These are phyloP conservation scores for Monilinia laxa DNA, from an alignment of 2,329 filamentous ascomycete species.

Conservation along the genomic window DNA sequence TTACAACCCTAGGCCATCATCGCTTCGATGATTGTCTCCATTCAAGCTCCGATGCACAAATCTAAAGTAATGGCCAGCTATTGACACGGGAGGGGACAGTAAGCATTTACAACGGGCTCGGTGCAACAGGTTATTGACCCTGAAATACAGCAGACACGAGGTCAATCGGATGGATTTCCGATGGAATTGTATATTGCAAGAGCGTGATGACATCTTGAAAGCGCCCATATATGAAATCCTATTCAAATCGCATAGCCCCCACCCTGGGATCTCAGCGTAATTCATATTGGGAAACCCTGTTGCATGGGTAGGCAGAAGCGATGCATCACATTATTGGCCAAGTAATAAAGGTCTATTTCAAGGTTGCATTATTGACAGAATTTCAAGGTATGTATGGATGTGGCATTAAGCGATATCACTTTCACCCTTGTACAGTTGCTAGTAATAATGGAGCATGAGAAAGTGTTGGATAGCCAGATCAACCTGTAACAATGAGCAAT, in stretches of 20 bases:
- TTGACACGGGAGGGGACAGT: neutral
- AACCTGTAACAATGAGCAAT: neutral
- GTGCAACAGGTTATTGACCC: neutral
- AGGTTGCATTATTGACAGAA: slow-evolving; percentile 1
- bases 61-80: neutral
- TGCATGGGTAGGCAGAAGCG: slow-evolving; percentile 1
- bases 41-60: neutral
- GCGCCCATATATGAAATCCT: neutral
- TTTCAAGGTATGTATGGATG: neutral
- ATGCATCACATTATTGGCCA: neutral
- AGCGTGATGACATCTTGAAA: neutral
- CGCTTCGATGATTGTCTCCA: neutral
- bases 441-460: neutral
- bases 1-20: neutral
- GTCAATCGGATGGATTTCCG: neutral
- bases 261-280: neutral
- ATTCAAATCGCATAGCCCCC: neutral
- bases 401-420: neutral
- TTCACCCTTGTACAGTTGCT: neutral
- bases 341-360: neutral
- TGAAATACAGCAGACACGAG: neutral
- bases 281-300: neutral
- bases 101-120: neutral
- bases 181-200: neutral
- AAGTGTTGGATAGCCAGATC: neutral